A percentile compares a stretch with the other conserved stretches of the same genome.
Evolutionary conservation across 2,329 filamentous ascomycete species (phyloP).

Genomic region (Cordyceps sp.): DNA sequence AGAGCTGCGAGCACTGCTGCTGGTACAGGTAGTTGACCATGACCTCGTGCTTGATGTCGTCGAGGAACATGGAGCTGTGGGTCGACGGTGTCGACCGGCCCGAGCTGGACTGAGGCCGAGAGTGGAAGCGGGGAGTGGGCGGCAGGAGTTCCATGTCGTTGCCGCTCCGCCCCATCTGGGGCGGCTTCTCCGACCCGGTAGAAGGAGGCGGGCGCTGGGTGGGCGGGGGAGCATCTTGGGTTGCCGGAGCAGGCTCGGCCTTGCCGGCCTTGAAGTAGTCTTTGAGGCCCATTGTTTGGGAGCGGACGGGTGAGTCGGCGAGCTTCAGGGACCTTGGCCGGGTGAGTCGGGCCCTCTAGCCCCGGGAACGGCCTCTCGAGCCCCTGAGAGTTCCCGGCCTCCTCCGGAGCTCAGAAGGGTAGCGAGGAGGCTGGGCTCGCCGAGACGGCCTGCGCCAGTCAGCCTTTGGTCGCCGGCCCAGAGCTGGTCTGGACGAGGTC

Average conservation of each 20-base stretch:
- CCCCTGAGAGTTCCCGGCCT: too few relatives aligned
- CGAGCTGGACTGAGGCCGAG: slow-evolving; percentile 22
- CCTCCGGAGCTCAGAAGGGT: too few relatives aligned
- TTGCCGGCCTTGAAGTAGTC: slow-evolving; percentile 42
- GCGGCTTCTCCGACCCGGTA: slow-evolving; percentile 19
- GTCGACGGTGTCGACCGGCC: slow-evolving; percentile 23
- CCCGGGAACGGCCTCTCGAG: too few relatives aligned
- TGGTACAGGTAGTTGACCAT: slow-evolving; percentile 76
- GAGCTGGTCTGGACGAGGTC: too few relatives aligned
- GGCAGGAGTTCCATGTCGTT: slow-evolving; percentile 32
- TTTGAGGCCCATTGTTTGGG: slow-evolving; percentile 47
- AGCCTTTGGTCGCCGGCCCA: too few relatives aligned
- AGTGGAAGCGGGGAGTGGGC: slow-evolving; percentile 21
- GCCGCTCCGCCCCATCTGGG: slow-evolving; percentile 10
- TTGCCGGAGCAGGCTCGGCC: slow-evolving; percentile 3
- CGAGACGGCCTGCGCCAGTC: too few relatives aligned
- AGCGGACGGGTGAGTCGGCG: too few relatives aligned
- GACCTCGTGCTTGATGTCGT: slow-evolving; percentile 65
- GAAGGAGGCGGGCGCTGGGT: slow-evolving; percentile 9
- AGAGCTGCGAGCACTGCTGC: slow-evolving; percentile 58
- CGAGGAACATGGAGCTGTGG: slow-evolving; percentile 38
- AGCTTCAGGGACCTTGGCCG: too few relatives aligned
- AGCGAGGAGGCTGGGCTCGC: too few relatives aligned
- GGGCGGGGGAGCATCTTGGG: slow-evolving; percentile 6
- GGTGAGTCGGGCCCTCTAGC: too few relatives aligned